Conservation (phyloP, 768 basidiomycete species). For the Suillus variegatus region DNA sequence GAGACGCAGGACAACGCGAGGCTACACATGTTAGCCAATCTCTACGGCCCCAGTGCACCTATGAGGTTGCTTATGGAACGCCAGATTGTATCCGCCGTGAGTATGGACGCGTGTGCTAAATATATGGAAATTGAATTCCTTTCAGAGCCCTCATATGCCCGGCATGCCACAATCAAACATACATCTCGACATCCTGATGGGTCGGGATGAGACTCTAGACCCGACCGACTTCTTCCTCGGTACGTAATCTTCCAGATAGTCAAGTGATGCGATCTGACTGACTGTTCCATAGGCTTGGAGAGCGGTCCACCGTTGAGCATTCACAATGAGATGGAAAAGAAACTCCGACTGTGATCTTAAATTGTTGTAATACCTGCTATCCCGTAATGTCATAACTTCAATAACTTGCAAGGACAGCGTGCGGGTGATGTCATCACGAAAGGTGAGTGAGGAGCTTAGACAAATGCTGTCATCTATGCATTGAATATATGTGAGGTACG, state of each 20-base stretch:
- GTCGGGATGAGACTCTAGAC: conserved; percentile 83
- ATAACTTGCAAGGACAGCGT: background rate
- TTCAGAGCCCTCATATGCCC: conserved; percentile 68
- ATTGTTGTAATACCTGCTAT: conserved; percentile 9
- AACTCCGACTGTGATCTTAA: conserved; percentile 42
- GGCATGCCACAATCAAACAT: conserved; percentile 71
- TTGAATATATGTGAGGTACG: conserved; percentile 16
- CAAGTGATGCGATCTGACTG: conserved; percentile 8
- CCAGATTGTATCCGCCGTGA: conserved; percentile 75
- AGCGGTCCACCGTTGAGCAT: conserved; percentile 50
- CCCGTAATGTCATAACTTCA: background rate
- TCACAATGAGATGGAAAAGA: conserved; percentile 71
- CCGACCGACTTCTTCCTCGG: conserved; percentile 81
- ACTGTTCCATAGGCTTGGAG: conserved; percentile 49
- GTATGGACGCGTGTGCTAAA: conserved; percentile 27
- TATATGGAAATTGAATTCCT: background rate
- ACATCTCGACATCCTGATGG: conserved; percentile 91
- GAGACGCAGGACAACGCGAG: conserved; percentile 87
- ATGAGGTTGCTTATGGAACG: conserved; percentile 93
- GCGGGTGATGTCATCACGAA: background rate
- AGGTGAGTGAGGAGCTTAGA: background rate
- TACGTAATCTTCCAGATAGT: conserved; percentile 32
- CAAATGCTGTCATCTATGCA: conserved; percentile 7
- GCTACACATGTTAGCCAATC: conserved; percentile 80
- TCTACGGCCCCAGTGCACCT: conserved; percentile 87